Base-by-base conservation (phyloP, 2,329 filamentous ascomycete genomes). In the Diaporthe ampelina region DNA sequence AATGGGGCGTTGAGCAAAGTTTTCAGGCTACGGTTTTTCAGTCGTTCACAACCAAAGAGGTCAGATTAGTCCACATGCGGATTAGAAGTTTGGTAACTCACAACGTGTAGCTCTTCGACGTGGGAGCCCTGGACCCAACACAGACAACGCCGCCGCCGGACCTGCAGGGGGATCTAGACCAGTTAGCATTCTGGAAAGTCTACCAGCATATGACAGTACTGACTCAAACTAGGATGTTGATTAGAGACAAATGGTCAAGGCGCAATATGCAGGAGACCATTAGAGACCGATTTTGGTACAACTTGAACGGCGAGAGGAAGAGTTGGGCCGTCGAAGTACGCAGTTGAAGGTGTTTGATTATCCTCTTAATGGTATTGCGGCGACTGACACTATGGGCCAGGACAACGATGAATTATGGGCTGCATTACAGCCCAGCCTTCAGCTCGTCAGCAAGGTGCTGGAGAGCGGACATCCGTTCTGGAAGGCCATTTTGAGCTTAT, bases 401-500 rank as follows among this genome's bases (percentile, higher is more conserved):
- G 13, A 10, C 7, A 67, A 67, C 21, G 45, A 67, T 7, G 61
- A 50, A 11, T 29, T 67, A 50, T 67, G 61, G 61, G 0, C 1
- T 19, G 45, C 45, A 10, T 50, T 67, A 19, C 61, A 50, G 35
- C 61, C 61, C 2, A 15, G 26, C 4, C 61, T 67, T 67, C 43
- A 37, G 3, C 24, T 50, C 15, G 43, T 29, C 21, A 67, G 43
- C 13, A 67, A 1, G 29, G 61, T 67, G 11, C 19, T 67, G 13
- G 21, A 24, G 6, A 67, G 43, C 26, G 61, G 9, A n/a, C 61
- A 67, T 37, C 61, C 61, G 13, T 67, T 17, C 21, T 67, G 61
- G 61, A 67, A 50, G 26, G 61, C 61, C 26, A 35, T 67, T 7
- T 19, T 67, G 8, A 67, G 61, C 40, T 24, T 67, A 3, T 67